A percentile compares a stretch with the other conserved stretches of the same genome.
Conservation (phyloP, 768 basidiomycete genomes). For the Leccinum barrowsii region DNA sequence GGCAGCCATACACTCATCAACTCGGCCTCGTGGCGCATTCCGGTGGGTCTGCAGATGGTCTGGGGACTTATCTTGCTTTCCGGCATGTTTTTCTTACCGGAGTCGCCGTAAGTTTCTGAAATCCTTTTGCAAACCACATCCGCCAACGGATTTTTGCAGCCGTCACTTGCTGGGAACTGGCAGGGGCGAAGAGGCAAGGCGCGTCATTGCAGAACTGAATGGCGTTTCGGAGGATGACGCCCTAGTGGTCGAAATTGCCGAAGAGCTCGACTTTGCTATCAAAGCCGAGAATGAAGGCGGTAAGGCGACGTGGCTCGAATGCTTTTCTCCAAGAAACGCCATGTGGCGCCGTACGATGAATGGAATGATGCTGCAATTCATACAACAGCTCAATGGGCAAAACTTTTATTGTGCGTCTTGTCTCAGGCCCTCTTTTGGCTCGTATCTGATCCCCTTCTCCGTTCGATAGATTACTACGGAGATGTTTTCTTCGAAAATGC, state of each 20-base stretch:
- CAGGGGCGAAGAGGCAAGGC: constrained; percentile 49
- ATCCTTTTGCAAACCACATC: not conserved
- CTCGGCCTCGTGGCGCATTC: constrained; percentile 70
- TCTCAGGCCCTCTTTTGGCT: not conserved
- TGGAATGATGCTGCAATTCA: constrained; percentile 82
- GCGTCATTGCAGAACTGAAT: constrained; percentile 65
- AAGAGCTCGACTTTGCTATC: constrained; percentile 65
- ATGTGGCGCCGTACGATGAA: constrained; percentile 73
- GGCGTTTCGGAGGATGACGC: constrained; percentile 55
- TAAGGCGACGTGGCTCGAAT: constrained; percentile 75
- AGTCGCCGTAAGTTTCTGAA: constrained; percentile 57
- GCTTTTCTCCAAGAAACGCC: constrained; percentile 65
- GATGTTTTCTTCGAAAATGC: constrained; percentile 79
- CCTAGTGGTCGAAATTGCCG: constrained; percentile 55
- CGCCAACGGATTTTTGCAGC: constrained; percentile 30
- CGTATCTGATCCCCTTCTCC: not conserved
- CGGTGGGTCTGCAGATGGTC: constrained; percentile 69
- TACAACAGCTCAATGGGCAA: constrained; percentile 78
- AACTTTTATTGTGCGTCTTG: constrained; percentile 66
- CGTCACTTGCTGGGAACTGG: constrained; percentile 67
- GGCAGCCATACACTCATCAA: constrained; percentile 53
- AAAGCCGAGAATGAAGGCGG: constrained; percentile 75
- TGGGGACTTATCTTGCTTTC: constrained; percentile 67
- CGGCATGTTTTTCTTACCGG: constrained; percentile 73
- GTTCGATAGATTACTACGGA: constrained; percentile 67